phyloP scores from a whole-genome alignment of 75 land plant genomes.

The Ceratopteris richardii region DNA sequence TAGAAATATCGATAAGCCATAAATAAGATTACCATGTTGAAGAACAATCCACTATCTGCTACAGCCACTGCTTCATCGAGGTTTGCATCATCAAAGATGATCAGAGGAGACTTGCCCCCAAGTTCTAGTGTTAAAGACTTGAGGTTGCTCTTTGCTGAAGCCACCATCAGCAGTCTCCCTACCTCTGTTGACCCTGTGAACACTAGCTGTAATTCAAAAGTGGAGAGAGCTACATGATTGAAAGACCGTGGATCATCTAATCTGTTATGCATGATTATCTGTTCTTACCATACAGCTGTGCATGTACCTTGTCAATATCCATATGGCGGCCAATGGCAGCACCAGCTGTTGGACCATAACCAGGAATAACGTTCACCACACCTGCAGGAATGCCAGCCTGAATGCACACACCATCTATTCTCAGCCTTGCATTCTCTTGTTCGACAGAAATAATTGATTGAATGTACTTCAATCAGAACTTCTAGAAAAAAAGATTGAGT shows the following conservation, averaged over 20 bases:
- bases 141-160: slow-evolving; percentile 39
- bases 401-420: too few species aligned
- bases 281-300: too few species aligned
- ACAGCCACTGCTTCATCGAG: slow-evolving; percentile 32
- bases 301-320: slow-evolving; percentile 63
- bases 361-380: slow-evolving; percentile 67
- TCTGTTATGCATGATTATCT: too few species aligned
- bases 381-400: slow-evolving; percentile 87
- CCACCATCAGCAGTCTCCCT: slow-evolving; percentile 22
- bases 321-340: slow-evolving; percentile 71
- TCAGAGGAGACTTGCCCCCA: slow-evolving; percentile 42
- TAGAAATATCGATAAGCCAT: too few species aligned
- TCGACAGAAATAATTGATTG: too few species aligned
- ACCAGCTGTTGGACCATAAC: slow-evolving; percentile 72
- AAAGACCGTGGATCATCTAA: slow-evolving; percentile 3
- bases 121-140: slow-evolving; percentile 39
- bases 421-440: too few species aligned
- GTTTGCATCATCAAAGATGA: slow-evolving; percentile 36
- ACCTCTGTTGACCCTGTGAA: slow-evolving; percentile 28
- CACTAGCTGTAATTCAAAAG: slow-evolving; percentile 13
- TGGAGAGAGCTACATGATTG: not conserved
- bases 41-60: slow-evolving; percentile 61
- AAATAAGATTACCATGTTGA: slow-evolving; percentile 54
- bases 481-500: too few species aligned
- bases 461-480: too few species aligned